A percentile compares a stretch with the other conserved stretches of the same genome.
phyloP scores from a whole-genome alignment of 108 stramenopile genomes.

The Mayamaea pseudoterrestris region DNA sequence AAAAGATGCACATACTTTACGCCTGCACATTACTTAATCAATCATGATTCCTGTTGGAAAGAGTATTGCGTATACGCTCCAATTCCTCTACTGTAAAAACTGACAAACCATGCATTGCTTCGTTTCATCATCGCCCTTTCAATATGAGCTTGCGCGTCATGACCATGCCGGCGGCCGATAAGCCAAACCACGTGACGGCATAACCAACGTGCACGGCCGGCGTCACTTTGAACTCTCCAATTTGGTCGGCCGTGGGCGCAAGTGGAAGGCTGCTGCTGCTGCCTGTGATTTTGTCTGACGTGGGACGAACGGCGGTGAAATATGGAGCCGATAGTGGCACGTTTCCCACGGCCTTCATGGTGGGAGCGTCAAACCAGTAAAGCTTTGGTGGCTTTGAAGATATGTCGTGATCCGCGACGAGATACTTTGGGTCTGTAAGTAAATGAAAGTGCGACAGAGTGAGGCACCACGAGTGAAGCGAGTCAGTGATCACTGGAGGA shows the following conservation, averaged over 20 bases:
- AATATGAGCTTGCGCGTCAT: slow-evolving; percentile 73
- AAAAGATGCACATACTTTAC: no score
- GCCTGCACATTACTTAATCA: no score
- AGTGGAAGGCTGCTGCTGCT: slow-evolving; percentile 13
- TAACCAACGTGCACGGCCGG: slow-evolving; percentile 73
- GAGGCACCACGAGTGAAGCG: no score
- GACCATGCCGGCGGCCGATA: slow-evolving; percentile 65
- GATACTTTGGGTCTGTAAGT: slow-evolving; percentile 19
- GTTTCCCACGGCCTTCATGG: slow-evolving; percentile 40
- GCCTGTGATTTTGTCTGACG: slow-evolving; percentile 2
- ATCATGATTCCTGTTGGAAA: no score
- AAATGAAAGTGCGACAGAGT: no score
- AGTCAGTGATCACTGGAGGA: no score
- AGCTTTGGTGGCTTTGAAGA: slow-evolving; percentile 31
- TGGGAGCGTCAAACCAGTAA: slow-evolving; percentile 60
- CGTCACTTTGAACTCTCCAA: slow-evolving; percentile 71
- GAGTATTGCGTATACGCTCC: no score
- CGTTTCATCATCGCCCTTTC: slow-evolving; percentile 23
- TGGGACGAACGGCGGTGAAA: neutral
- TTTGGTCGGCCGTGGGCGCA: slow-evolving; percentile 23
- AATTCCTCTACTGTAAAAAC: no score
- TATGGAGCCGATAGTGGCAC: no score
- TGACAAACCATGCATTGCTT: no score
- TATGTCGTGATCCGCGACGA: slow-evolving; percentile 29
- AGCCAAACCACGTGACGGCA: slow-evolving; percentile 79